Conservation (phyloP, 1,284 basidiomycete genomes). For the Trichosporon sp. region DNA sequence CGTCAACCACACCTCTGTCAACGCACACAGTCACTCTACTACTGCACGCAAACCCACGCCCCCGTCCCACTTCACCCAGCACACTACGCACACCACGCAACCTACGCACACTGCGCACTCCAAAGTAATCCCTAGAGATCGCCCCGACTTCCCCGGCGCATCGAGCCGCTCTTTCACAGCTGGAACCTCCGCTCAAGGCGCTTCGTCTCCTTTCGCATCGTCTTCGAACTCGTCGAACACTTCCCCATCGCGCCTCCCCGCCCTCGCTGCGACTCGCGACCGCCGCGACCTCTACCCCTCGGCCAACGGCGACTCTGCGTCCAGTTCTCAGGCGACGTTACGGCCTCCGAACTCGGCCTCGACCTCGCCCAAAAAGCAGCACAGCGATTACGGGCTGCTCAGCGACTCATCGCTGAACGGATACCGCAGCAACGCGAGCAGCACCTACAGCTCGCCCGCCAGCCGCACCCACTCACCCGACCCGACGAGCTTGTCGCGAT, state of each 20-base stretch:
- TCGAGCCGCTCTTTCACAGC: no score
- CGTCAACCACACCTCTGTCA: background rate
- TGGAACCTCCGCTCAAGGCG: background rate
- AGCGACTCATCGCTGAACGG: background rate
- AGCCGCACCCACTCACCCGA: background rate
- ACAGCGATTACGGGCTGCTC: background rate
- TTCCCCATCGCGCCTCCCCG: background rate
- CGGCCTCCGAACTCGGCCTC: constrained; percentile 1
- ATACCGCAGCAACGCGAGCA: constrained; percentile 5
- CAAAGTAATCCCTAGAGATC: background rate
- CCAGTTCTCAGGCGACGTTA: background rate
- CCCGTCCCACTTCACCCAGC: background rate
- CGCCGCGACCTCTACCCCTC: constrained; percentile 6
- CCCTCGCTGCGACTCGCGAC: background rate
- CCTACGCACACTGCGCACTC: background rate
- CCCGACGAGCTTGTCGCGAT: background rate
- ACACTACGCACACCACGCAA: background rate
- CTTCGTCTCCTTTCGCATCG: background rate
- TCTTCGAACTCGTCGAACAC: background rate
- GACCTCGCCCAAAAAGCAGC: background rate
- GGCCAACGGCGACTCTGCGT: background rate
- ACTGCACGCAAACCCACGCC: background rate
- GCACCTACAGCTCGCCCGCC: background rate
- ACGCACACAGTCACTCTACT: background rate
- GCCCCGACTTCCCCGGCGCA: background rate